Evolutionary conservation across 768 basidiomycete genomes (phyloP), one percentile per base, ranked within the genome.

Genomic region (Rhodosporidiobolus odoratus): DNA sequence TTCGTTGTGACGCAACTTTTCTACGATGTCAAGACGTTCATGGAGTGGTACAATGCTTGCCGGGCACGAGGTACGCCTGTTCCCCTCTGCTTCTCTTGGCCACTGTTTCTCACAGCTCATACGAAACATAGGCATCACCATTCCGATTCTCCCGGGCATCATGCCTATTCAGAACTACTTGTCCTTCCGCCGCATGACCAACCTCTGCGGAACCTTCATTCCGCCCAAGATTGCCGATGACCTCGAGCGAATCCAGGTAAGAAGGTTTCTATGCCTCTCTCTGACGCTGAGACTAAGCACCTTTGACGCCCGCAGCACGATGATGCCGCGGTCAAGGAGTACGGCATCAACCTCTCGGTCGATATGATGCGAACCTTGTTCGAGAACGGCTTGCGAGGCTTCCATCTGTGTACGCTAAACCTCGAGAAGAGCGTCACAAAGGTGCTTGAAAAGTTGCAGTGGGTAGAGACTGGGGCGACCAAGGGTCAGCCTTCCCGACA

Each of bases 151-250:
- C 69, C 92, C 96, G 15, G 92, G 94, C 17, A 86, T 98, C 64
- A 96, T 98, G 93, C 95, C 96, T 1, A 92, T 99, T 65, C 96
- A 98, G 78, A 97, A 91, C 32, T 95, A 93, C 78, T 86, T 89
- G 7, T 96, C 96, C 1, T 98, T 99, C 81, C 82, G 89, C 54
- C 87, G 96, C 56, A 83, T 98, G 75, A 90, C 88, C 30, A 96
- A 94, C 79, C 83, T 99, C 53, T 94, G 91, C 71, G 89, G 89
- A 25, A 86, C 88, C 5, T 83, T 83, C 30, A 87, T 98, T 25
- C 95, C 95, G 0, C 80, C 83, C 4, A 77, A 81, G 17, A 82
- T 95, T 58, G 83, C 88, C 80, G 77, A 83, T 2, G 86, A 86
- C 68, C 81, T 98, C 1, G 86, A 89, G 35, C 83, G 84, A 1